Percentiles rank a stretch among this genome's conserved stretches.
These are phyloP conservation scores for Mycosphaerella sp. DNA, from an alignment of 2,329 filamentous ascomycete species.

Conservation along the genomic window DNA sequence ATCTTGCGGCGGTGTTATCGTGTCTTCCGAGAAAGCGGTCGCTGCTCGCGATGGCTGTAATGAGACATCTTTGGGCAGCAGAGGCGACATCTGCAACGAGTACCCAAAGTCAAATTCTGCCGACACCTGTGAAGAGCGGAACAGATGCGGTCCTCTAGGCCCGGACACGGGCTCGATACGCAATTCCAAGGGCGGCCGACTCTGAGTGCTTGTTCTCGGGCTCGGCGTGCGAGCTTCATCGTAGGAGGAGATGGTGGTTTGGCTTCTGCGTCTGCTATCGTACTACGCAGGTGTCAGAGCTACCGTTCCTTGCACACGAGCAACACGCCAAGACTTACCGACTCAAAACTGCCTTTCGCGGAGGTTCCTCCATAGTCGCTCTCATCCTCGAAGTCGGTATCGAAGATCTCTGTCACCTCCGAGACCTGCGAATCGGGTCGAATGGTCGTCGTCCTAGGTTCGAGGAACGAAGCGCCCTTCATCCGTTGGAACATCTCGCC, in stretches of 20 bases:
- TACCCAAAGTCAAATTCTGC: constrained; percentile 47
- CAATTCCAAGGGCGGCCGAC: constrained; percentile 53
- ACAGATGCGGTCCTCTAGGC: constrained; percentile 79
- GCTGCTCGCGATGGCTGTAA: constrained; percentile 35
- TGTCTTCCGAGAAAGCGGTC: constrained; percentile 39
- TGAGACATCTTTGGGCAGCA: constrained; percentile 57
- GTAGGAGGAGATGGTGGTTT: constrained; percentile 80
- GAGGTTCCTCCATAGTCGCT: constrained; percentile 51
- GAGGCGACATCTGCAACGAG: constrained; percentile 63
- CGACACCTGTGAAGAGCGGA: constrained; percentile 63
- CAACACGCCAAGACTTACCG: constrained; percentile 49
- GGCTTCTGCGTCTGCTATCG: constrained; percentile 61
- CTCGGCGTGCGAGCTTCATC: constrained; percentile 76
- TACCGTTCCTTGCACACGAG: background rate
- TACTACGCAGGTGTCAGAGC: constrained; percentile 25
- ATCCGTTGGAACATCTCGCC: constrained; percentile 47
- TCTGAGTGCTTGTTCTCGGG: constrained; percentile 51
- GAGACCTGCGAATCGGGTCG: constrained; percentile 46
- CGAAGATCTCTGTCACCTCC: constrained; percentile 69
- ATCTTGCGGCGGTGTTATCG: constrained; percentile 26
- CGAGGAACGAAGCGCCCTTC: constrained; percentile 55
- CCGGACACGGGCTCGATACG: constrained; percentile 67
- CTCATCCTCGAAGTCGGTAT: constrained; percentile 66
- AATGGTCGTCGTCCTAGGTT: constrained; percentile 34
- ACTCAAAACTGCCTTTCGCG: constrained; percentile 62